A percentile compares a stretch with the other conserved stretches of the same genome.
These are phyloP conservation scores for Moesziomyces antarcticus DNA, from an alignment of 1,284 basidiomycete species.

Conservation along the genomic window DNA sequence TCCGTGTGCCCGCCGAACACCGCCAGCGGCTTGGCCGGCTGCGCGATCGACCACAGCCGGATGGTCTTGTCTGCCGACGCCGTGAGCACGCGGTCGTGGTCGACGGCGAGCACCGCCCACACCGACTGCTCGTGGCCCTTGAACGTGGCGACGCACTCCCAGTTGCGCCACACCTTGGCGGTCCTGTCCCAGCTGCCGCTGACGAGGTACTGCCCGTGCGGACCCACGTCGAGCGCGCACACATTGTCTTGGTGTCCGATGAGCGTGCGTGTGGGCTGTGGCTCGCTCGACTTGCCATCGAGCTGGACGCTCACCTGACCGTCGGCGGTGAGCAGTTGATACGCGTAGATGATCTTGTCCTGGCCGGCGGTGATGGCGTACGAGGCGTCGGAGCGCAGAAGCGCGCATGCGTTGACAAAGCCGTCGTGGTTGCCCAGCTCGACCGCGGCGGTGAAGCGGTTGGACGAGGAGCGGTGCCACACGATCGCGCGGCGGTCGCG, in stretches of 20 bases:
- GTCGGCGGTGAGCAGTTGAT: constrained; percentile 35
- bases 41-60: constrained; percentile 80
- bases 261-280: constrained; percentile 46
- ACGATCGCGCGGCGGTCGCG: constrained; percentile 45
- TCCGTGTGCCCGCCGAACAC: constrained; percentile 88
- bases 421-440: constrained; percentile 57
- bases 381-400: constrained; percentile 12
- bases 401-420: constrained; percentile 61
- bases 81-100: constrained; percentile 79
- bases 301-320: constrained; percentile 22
- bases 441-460: constrained; percentile 33
- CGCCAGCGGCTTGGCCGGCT: constrained; percentile 51
- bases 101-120: constrained; percentile 89
- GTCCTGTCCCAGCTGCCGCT: constrained; percentile 99
- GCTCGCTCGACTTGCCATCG: constrained; percentile 26
- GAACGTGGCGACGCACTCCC: constrained; percentile 77
- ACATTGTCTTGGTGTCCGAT: constrained; percentile 89
- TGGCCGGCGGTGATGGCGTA: constrained; percentile 61
- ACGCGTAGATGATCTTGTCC: constrained; percentile 63
- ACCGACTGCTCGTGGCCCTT: constrained; percentile 90
- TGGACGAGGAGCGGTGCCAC: constrained; percentile 47
- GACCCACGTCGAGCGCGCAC: constrained; percentile 77
- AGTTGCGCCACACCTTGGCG: constrained; percentile 89
- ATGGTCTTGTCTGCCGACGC: constrained; percentile 96
- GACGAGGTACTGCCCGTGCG: constrained; percentile 72